Evolutionary conservation across 177 flowering plant species (phyloP).

Genomic region (Vitis hybrid): DNA sequence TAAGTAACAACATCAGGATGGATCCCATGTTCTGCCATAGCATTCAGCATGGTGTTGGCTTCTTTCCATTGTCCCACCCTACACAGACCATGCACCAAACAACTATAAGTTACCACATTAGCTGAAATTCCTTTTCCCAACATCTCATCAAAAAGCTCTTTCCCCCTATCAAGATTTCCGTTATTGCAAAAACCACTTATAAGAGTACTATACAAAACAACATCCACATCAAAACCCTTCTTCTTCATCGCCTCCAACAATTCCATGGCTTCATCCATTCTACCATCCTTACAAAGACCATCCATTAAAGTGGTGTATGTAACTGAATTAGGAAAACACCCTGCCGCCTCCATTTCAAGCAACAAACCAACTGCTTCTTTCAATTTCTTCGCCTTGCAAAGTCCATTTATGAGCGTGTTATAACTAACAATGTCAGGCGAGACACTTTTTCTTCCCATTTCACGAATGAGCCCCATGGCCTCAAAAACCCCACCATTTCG

Average conservation of each 20-base stretch:
- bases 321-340: constrained; percentile 41
- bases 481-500: constrained; percentile 26
- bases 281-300: constrained; percentile 56
- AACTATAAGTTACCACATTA: constrained; percentile 43
- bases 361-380: constrained; percentile 45
- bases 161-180: constrained; percentile 43
- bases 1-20: constrained; percentile 52
- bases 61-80: constrained; percentile 54
- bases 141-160: constrained; percentile 55
- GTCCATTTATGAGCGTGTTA: constrained; percentile 54
- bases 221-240: constrained; percentile 49
- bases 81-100: constrained; percentile 45
- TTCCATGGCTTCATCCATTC: constrained; percentile 44
- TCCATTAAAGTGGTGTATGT: constrained; percentile 50
- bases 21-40: constrained; percentile 49
- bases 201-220: constrained; percentile 39
- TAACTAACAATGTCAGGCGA: constrained; percentile 50
- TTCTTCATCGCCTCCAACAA: constrained; percentile 56
- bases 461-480: constrained; percentile 41
- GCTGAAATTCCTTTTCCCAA: constrained; percentile 46
- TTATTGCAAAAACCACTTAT: constrained; percentile 48
- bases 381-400: constrained; percentile 54
- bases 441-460: constrained; percentile 29
- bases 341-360: constrained; percentile 39
- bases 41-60: constrained; percentile 39